Evolutionary conservation across 768 basidiomycete species (phyloP), one percentile per base, ranked within the genome.

Genomic region (Panaeolus cyanescens): DNA sequence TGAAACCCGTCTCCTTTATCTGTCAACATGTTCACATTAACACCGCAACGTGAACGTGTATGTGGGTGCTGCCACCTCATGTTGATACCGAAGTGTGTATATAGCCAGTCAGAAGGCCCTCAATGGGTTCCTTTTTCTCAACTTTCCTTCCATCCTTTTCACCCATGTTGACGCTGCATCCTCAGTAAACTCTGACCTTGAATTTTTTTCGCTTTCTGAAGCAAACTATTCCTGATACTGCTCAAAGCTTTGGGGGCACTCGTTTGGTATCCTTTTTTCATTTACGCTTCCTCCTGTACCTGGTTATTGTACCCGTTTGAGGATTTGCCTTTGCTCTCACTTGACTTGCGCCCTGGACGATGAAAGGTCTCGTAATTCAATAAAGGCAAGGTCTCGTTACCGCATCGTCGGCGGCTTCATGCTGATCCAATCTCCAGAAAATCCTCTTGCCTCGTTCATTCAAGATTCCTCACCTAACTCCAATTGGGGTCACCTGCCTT

Each of bases 31-130:
- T 50, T 50, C 45, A 30, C 45, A 50, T 50, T 50, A 50, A 50
- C 25, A 25, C 45, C 45, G 45, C 45, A 28, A 28, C 45, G 45
- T 50, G 45, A 50, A 50, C 45, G 45, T 50, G 45, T 50, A 28
- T 50, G 45, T 50, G 45, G 45, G 45, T 50, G 45, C 45, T 12
- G 45, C 45, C 30, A 50, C 45, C 45, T 50, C 45, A 50, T 50
- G 45, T 50, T 50, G 45, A 50, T 50, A 50, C 22, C 45, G 45
- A 50, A 50, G 45, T 22, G 20, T 50, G 45, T 50, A 50, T 50
- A 50, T 50, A 50, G 45, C 22, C 17, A 50, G 45, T 30, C 45
- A 50, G 45, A 50, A 50, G 45, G 22, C 45, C 45, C 45, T 25
- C 28, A 25, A 15, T 20, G 13, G 45, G 13, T 22, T 50, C 30